Conservation (phyloP, 1,284 basidiomycete species). For the Golubevia pallescens region DNA sequence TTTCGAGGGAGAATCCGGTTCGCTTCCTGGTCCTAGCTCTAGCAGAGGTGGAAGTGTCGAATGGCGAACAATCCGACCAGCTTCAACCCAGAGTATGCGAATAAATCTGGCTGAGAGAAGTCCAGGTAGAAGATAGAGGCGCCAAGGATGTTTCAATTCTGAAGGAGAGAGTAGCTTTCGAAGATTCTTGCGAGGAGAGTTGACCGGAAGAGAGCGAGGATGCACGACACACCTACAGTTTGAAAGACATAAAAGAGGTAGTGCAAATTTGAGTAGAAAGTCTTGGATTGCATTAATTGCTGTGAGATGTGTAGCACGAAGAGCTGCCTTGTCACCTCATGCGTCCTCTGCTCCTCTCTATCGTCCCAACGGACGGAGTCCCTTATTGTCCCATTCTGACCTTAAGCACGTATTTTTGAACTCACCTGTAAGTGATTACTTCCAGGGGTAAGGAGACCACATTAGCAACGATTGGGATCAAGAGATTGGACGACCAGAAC, state of each 20-base stretch:
- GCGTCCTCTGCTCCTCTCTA: too few species aligned
- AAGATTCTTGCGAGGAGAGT: conserved; percentile 27
- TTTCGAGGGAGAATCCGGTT: too few species aligned
- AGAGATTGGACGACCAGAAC: conserved; percentile 42
- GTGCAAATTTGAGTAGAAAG: too few species aligned
- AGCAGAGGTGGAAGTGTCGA: conserved; percentile 31
- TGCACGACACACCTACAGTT: conserved; percentile 34
- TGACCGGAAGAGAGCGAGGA: conserved; percentile 35
- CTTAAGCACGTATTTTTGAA: too few species aligned
- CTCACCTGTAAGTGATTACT: conserved; percentile 43
- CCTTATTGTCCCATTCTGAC: too few species aligned
- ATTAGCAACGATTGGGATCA: conserved; percentile 35
- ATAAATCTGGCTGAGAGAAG: conserved; percentile 34
- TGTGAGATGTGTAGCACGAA: too few species aligned
- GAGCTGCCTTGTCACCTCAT: too few species aligned
- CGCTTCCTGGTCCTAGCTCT: too few species aligned
- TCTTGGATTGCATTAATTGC: too few species aligned
- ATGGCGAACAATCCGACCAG: conserved; percentile 39
- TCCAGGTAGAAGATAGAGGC: conserved; percentile 46
- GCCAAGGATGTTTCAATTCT: conserved; percentile 51
- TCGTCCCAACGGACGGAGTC: too few species aligned
- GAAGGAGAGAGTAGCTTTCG: conserved; percentile 41
- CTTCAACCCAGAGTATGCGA: conserved; percentile 44
- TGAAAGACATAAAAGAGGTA: too few species aligned
- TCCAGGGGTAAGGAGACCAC: conserved; percentile 44